phyloP scores from a whole-genome alignment of 345 rosid species.

The Arabis hirsuta region DNA sequence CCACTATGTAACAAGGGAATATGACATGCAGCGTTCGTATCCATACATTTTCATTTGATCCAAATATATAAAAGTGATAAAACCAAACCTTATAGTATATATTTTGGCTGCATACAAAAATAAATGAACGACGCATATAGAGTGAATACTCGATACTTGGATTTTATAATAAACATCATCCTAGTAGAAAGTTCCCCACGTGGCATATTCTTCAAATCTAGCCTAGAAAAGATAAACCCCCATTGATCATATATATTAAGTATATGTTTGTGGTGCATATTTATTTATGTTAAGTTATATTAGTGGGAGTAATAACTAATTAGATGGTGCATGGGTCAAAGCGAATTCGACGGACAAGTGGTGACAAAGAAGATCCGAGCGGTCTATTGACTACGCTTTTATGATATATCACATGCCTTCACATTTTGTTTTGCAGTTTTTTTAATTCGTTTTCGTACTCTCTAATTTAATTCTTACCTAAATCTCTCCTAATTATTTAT shows the following conservation, averaged over 20 bases:
- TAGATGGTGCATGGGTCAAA: conserved; percentile 47
- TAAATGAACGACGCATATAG: conserved; percentile 13
- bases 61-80: background rate
- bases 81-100: background rate
- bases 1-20: conserved; percentile 36
- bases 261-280: background rate
- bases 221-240: conserved; percentile 31
- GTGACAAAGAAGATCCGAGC: conserved; percentile 43
- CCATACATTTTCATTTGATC: conserved; percentile 16
- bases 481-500: conserved; percentile 24
- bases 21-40: conserved; percentile 28
- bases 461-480: conserved; percentile 37
- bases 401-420: conserved; percentile 68
- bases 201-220: conserved; percentile 39
- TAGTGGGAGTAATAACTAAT: conserved; percentile 26
- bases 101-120: conserved; percentile 1
- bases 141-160: conserved; percentile 4
- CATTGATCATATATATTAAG: conserved; percentile 2
- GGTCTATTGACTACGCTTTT: conserved; percentile 59
- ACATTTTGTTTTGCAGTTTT: conserved; percentile 22
- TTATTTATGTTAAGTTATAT: conserved; percentile 15
- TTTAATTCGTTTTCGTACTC: conserved; percentile 28
- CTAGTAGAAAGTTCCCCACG: conserved; percentile 27
- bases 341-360: conserved; percentile 37
- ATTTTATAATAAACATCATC: background rate